Evolutionary conservation across 2,329 filamentous ascomycete genomes (phyloP).

Genomic region (Colletotrichum paranaense): DNA sequence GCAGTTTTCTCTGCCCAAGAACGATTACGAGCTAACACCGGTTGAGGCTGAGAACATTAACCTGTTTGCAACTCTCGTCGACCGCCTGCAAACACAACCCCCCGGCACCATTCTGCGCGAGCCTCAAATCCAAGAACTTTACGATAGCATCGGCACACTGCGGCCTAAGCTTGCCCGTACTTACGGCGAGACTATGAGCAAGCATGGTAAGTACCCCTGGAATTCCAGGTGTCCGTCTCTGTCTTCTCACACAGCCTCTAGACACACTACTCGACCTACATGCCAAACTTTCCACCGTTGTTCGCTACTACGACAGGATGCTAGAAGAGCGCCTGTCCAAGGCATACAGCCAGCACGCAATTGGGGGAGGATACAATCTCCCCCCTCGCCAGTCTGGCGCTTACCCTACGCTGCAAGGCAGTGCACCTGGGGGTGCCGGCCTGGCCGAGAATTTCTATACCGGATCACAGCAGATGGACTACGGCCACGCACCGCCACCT

Average conservation of each 20-base stretch:
- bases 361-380: constrained; percentile 70
- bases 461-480: constrained; percentile 65
- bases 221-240: too few species aligned
- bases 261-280: constrained; percentile 95
- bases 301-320: constrained; percentile 98
- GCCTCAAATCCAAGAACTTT: constrained; percentile 97
- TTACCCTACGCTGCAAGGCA: constrained; percentile 77
- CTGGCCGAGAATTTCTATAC: constrained; percentile 87
- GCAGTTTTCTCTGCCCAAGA: constrained; percentile 77
- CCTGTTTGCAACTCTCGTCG: constrained; percentile 91
- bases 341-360: constrained; percentile 85
- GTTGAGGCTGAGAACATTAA: constrained; percentile 99
- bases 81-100: constrained; percentile 93
- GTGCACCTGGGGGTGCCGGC: constrained; percentile 57
- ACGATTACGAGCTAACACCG: constrained; percentile 92
- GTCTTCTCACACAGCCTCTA: constrained; percentile 54
- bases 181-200: constrained; percentile 99
- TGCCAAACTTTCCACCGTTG: constrained; percentile 93
- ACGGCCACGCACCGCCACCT: constrained; percentile 59
- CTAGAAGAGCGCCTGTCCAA: constrained; percentile 93
- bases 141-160: constrained; percentile 94
- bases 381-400: constrained; percentile 67
- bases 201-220: constrained; percentile 76
- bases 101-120: constrained; percentile 96
- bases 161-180: constrained; percentile 94